A percentile compares a stretch with the other conserved stretches of the same genome.
Evolutionary conservation across 2,329 filamentous ascomycete species (phyloP).

Genomic region (Apiospora rasikravindrae): DNA sequence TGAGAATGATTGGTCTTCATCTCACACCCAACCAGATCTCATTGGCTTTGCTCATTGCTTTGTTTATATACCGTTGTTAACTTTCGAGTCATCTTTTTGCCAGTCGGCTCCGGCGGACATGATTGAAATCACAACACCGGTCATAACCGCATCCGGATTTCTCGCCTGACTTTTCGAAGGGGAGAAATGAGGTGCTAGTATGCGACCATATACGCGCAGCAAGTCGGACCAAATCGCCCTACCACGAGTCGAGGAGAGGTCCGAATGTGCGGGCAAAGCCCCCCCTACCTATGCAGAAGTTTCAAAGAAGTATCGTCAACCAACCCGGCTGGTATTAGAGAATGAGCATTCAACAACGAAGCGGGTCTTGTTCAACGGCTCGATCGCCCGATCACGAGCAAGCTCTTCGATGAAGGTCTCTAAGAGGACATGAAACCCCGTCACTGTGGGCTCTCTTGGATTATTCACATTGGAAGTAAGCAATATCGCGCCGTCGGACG

Average conservation of each 20-base stretch:
- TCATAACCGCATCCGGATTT: not conserved
- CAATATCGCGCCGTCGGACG: not conserved
- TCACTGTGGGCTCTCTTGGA: not conserved
- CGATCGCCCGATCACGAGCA: no score
- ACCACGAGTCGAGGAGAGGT: not conserved
- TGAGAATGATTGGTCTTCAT: not conserved
- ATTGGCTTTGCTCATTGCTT: not conserved
- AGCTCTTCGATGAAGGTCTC: not conserved
- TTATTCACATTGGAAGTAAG: not conserved
- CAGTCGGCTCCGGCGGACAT: not conserved
- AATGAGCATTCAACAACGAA: not conserved
- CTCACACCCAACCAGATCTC: not conserved
- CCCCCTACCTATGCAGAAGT: not conserved
- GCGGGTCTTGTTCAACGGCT: not conserved
- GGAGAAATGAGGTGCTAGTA: not conserved
- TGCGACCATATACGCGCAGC: not conserved
- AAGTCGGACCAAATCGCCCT: not conserved
- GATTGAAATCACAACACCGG: not conserved
- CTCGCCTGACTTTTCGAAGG: not conserved
- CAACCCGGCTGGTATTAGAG: no score
- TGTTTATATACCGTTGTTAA: not conserved
- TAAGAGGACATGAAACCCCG: not conserved
- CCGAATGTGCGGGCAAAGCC: not conserved
- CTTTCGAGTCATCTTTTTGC: not conserved
- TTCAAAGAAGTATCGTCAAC: not conserved